Evolutionary conservation across 148 eudicot genomes (phyloP), one percentile per base, ranked within the genome.

Genomic region (Cornus kousa): DNA sequence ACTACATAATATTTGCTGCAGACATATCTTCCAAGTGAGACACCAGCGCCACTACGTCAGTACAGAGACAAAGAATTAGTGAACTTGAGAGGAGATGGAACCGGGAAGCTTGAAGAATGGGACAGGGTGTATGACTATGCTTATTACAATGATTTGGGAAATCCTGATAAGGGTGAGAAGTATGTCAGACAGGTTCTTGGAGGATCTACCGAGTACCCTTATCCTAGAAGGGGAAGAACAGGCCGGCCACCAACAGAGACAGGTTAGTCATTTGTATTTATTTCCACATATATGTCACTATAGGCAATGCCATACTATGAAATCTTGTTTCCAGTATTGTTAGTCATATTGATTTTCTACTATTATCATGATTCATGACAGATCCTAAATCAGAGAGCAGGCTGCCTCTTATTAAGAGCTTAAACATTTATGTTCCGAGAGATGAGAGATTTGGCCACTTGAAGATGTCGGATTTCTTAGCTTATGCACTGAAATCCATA

Each of bases 51-150:
- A 4, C 80, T 95, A 12, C 55, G 67, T 20, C 79, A 80, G 40
- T 91, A 90, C 43, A 83, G 97, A 71, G 85, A 86, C 53, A 88
- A 90, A 65, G 98, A 95, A 70, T 80, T 95, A 16, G 78, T 53
- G 74, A 77, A 64, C 17, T 69, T 93, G 64, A 83, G 93, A 77
- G 97, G 98, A 68, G 80, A 74, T 77, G 98, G 98, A 73, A 81
- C 77, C 68, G 97, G 92, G 31, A 72, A 87, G 72, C 87, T 90
- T 3, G 76, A 95, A 74, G 93, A 93, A 81, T 93, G 97, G 97
- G 97, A 95, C 55, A 91, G 97, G 31, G 89, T 95, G 0, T 95
- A 95, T 81, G 99, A 95, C 86, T 95, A 95, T 73, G 99, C 91
- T 35, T 87, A 72, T 55, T 95, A 95, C 87, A 93, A 95, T 80